Evolutionary conservation across 257 asterid species (phyloP), one percentile per base, ranked within the genome.

Genomic region (Jacaranda copaia): DNA sequence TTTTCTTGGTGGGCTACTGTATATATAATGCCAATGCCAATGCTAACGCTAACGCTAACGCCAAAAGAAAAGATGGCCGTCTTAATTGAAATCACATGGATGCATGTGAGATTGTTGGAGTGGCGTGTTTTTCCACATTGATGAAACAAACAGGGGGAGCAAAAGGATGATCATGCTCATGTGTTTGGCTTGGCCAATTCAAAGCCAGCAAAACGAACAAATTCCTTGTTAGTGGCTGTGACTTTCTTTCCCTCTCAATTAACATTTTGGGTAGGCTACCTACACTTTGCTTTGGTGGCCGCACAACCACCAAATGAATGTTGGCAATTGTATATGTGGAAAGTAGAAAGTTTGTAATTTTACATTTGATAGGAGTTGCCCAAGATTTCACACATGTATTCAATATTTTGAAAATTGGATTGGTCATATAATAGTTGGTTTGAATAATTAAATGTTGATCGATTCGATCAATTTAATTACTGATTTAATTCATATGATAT

Each of bases 31-130:
- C 8, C 3, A 8, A 8, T 5, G 4, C 14, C 9, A 25, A 19
- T 52, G 67, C 56, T 58, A 42, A 42, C 18, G 58, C 32, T 46
- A 25, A 19, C 38, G 67, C 56, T 58, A 42, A 42, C 18, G 58
- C 32, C 58, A 42, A 60, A 57, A 48, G 55, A 40, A 74, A 53
- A 48, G 79, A 38, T 36, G 70, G 78, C 52, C 38, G 85, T 58
- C 79, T 71, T 79, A 75, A 76, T 83, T 42, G 76, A 79, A 71
- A 40, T 72, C 84, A 79, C 84, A 79, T 83, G 87, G 84, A 76
- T 79, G 77, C 87, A 83, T 79, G 87, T 83, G 84, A 46, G 49
- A 65, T 76, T 79, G 84, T 83, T 82, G 83, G 68, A 46, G 73
- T 52, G 25, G 36, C 18, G 58, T n/a, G 42, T 32, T 51, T 70